Conservation (phyloP, 1,284 basidiomycete species). For the Boletus semigastroideus region DNA sequence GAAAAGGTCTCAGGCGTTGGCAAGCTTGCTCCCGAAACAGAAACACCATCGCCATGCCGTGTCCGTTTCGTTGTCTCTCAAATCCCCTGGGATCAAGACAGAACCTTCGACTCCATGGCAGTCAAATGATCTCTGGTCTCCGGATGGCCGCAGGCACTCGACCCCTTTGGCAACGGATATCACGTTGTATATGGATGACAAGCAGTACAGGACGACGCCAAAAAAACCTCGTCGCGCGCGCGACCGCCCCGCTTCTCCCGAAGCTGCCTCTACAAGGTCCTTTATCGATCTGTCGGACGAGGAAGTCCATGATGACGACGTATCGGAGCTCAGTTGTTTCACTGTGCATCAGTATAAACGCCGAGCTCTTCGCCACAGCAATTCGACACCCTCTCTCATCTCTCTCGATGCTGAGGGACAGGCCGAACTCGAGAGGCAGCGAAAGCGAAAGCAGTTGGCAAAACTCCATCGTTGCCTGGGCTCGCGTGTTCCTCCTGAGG, state of each 20-base stretch:
- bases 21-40: slow-evolving; percentile 28
- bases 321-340: slow-evolving; percentile 14
- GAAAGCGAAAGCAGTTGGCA: slow-evolving; percentile 70
- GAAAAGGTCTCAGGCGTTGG: slow-evolving; percentile 28
- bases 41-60: slow-evolving; percentile 40
- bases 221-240: slow-evolving; percentile 4
- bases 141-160: slow-evolving; percentile 49
- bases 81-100: slow-evolving; percentile 14
- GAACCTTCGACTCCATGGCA: slow-evolving; percentile 32
- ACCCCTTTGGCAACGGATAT: slow-evolving; percentile 43
- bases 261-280: slow-evolving; percentile 43
- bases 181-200: slow-evolving; percentile 28
- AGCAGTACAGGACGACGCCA: slow-evolving; percentile 2
- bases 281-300: slow-evolving; percentile 73
- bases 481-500: slow-evolving; percentile 66
- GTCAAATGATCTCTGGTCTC: slow-evolving; percentile 15
- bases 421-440: slow-evolving; percentile 58
- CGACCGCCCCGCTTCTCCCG: slow-evolving; percentile 9
- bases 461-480: slow-evolving; percentile 81
- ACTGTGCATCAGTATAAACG: slow-evolving; percentile 12
- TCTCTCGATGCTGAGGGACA: slow-evolving; percentile 50
- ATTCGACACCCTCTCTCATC: slow-evolving; percentile 44
- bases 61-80: slow-evolving; percentile 39
- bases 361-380: slow-evolving; percentile 30
- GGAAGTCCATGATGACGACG: slow-evolving; percentile 34